Percentiles rank a stretch among this genome's conserved stretches.
phyloP scores from a whole-genome alignment of 108 stramenopile species.

The Conticribra weissflogii region DNA sequence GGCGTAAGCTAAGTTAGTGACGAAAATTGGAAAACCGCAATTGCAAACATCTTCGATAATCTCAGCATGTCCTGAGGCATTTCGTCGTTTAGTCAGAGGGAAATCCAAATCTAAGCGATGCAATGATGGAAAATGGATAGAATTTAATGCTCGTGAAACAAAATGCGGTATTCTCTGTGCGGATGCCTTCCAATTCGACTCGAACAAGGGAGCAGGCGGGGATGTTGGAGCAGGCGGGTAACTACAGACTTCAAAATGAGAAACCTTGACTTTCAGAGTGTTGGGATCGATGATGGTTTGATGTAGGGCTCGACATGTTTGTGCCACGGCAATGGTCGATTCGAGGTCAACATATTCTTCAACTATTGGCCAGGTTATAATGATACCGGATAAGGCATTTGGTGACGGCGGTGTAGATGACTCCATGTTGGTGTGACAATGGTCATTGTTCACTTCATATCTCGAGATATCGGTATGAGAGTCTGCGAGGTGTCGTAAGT shows the following conservation, averaged over 20 bases:
- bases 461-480: too few species aligned
- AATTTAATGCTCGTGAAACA: slow-evolving; percentile 14
- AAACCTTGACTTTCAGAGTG: slow-evolving; percentile 12
- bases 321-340: slow-evolving; percentile 14
- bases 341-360: slow-evolving; percentile 18
- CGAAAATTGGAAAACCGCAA: slow-evolving; percentile 23
- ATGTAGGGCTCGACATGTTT: slow-evolving; percentile 20
- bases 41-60: slow-evolving; percentile 17
- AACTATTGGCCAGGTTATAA: slow-evolving; percentile 10
- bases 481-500: too few species aligned
- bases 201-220: background rate
- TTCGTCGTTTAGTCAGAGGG: slow-evolving; percentile 17
- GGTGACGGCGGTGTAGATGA: too few species aligned
- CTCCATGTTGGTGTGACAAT: too few species aligned
- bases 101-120: slow-evolving; percentile 15
- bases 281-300: slow-evolving; percentile 3
- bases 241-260: slow-evolving; percentile 18
- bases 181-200: background rate
- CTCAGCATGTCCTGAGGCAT: background rate
- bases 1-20: slow-evolving; percentile 15
- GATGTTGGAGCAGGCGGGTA: slow-evolving; percentile 6
- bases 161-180: slow-evolving; percentile 22
- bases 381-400: too few species aligned
- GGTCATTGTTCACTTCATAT: too few species aligned
- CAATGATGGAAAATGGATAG: slow-evolving; percentile 26